Evolutionary conservation across 352 stramenopile species (phyloP).

Genomic region (Pythium graminicola): DNA sequence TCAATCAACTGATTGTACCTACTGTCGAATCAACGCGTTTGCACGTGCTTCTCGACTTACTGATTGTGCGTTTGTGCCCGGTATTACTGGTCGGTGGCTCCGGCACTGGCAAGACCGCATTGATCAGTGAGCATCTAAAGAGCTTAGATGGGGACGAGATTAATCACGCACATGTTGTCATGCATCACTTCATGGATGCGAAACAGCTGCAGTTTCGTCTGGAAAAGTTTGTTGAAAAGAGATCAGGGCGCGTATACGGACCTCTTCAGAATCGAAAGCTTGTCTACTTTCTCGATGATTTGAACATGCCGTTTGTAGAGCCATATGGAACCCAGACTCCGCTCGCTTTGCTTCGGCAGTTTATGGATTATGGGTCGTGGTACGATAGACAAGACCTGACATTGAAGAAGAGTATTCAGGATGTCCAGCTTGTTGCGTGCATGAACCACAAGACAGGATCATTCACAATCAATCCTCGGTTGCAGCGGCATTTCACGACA

Average conservation of each 20-base stretch:
- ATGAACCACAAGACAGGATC: constrained; percentile 92
- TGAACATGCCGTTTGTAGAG: constrained; percentile 95
- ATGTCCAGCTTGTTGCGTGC: constrained; percentile 79
- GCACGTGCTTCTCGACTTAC: constrained; percentile 85
- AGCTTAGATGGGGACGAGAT: constrained; percentile 74
- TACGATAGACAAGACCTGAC: constrained; percentile 91
- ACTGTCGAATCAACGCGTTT: constrained; percentile 92
- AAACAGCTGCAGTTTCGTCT: constrained; percentile 92
- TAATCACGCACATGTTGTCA: constrained; percentile 87
- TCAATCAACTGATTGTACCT: constrained; percentile 91
- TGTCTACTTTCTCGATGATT: constrained; percentile 92
- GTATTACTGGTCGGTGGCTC: constrained; percentile 93
- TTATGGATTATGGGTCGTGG: constrained; percentile 92
- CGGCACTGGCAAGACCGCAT: constrained; percentile 93
- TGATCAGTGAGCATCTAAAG: constrained; percentile 87
- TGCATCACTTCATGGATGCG: constrained; percentile 88
- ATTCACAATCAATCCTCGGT: constrained; percentile 79
- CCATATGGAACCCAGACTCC: constrained; percentile 92
- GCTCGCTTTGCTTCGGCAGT: constrained; percentile 92
- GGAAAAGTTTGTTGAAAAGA: constrained; percentile 91
- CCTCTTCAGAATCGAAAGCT: constrained; percentile 88
- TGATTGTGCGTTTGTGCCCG: constrained; percentile 83
- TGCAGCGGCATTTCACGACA: constrained; percentile 87
- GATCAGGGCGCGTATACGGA: constrained; percentile 89
- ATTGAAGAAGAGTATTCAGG: constrained; percentile 84